Base-by-base conservation (phyloP, 306 rosid species). In the Rubus parviflorus region DNA sequence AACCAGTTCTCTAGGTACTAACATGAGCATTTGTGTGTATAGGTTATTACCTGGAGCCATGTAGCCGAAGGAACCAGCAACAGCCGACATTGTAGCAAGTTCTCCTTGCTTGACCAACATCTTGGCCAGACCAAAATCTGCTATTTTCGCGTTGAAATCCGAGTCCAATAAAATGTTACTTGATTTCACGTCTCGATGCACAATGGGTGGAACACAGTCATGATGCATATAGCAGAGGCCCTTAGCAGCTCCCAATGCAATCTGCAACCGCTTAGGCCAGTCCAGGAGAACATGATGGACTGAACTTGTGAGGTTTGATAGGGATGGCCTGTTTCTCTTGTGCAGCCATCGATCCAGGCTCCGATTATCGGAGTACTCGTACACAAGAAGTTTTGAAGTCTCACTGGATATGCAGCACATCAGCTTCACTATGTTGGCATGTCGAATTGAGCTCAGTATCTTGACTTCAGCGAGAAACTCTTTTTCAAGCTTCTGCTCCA, bases 171-270 rank as follows among this genome's bases (percentile, higher is more conserved):
- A 88, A 46, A 92, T 88, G 81, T 95, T 95, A 56, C 97, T 92
- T 17, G 96, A 62, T 72, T 92, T 95, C 57, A 95, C 79, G 75
- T 95, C 98, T 48, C 97, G 64, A 76, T 95, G 98, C 74, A 92
- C 81, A 52, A 92, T 61, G 0, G 95, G 93, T 6, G 88, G 90
- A 48, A 85, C 84, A 38, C 90, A 89, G 22, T 87, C 92, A 68
- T 90, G 90, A 81, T 94, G 97, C 98, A 92, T 94, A 74, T 94
- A 94, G 75, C 86, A 70, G 84, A 94, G 88, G 72, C 97, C 98
- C 35, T 72, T 91, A 5, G 98, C 97, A 7, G 81, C 81, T 6
- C 97, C 98, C 49, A 86, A 47, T 2, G 95, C 97, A 60, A 94
- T 88, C 1, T 78, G 83, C 83, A 90, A 72, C 78, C 98, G 89